Percentiles rank a stretch among this genome's conserved stretches.
These are phyloP conservation scores for Debaryomyces maramus DNA, from an alignment of 805 yeast genomes.

Conservation along the genomic window DNA sequence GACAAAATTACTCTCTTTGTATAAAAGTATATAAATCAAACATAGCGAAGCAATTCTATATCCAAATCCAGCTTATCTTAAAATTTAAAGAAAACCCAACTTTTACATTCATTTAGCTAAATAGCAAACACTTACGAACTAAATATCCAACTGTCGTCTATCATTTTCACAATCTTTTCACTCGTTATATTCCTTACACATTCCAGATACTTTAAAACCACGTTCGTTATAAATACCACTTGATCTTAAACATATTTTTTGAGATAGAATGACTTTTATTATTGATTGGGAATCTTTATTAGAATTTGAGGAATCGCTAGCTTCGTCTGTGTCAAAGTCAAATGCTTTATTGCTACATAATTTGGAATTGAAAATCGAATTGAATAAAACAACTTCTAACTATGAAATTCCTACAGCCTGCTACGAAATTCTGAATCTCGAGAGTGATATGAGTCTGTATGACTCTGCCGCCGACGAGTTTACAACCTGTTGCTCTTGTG, in stretches of 20 bases:
- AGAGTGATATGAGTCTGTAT: slow-evolving; percentile 17
- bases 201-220: slow-evolving; percentile 4
- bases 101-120: too few relatives aligned
- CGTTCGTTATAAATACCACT: background rate
- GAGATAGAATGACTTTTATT: slow-evolving; percentile 1
- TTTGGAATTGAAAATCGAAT: slow-evolving; percentile 28
- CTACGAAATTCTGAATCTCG: slow-evolving; percentile 16
- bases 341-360: slow-evolving; percentile 22
- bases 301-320: slow-evolving; percentile 37
- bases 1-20: slow-evolving; percentile 2
- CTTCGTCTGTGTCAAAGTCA: slow-evolving; percentile 15
- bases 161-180: slow-evolving; percentile 1
- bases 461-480: slow-evolving; percentile 30
- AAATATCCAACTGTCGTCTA: slow-evolving; percentile 1
- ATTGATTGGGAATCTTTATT: slow-evolving; percentile 28
- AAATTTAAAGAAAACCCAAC: too few relatives aligned
- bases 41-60: background rate
- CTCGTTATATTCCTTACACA: background rate
- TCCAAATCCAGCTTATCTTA: background rate
- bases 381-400: slow-evolving; percentile 13
- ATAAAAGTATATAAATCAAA: slow-evolving; percentile 3
- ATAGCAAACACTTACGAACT: too few relatives aligned
- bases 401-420: slow-evolving; percentile 7
- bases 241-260: background rate
- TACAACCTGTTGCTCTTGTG: slow-evolving; percentile 33